These are phyloP conservation scores for Globisporangium canariense DNA, from an alignment of 352 stramenopile species.

Conservation along the genomic window DNA sequence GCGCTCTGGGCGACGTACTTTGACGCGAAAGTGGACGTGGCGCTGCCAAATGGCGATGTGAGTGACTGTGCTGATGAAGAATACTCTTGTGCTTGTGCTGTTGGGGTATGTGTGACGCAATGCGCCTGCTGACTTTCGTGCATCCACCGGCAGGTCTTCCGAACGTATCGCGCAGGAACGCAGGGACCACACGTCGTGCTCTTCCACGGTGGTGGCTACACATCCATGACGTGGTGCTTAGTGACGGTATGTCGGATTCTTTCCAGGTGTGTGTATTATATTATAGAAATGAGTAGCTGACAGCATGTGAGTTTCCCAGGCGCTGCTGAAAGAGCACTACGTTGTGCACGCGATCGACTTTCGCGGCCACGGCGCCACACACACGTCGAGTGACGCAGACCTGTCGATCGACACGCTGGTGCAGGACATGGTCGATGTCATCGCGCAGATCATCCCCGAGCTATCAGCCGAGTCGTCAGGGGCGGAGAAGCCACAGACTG, in stretches of 20 bases:
- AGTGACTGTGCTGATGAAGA: slow-evolving; percentile 3
- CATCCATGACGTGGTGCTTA: slow-evolving; percentile 84
- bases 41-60: slow-evolving; percentile 63
- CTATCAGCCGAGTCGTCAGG: slow-evolving; percentile 14
- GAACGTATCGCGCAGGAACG: slow-evolving; percentile 69
- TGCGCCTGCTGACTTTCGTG: neutral
- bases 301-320: slow-evolving; percentile 24
- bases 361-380: slow-evolving; percentile 69
- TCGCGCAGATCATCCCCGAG: slow-evolving; percentile 49
- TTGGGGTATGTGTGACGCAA: neutral
- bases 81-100: neutral
- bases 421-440: slow-evolving; percentile 58
- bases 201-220: slow-evolving; percentile 84
- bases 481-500: slow-evolving; percentile 42
- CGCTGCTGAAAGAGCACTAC: slow-evolving; percentile 68
- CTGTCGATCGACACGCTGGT: slow-evolving; percentile 75
- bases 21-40: slow-evolving; percentile 61
- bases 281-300: neutral
- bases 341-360: slow-evolving; percentile 84
- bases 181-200: slow-evolving; percentile 72
- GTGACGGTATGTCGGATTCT: slow-evolving; percentile 39
- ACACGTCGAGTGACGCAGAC: slow-evolving; percentile 57
- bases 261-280: neutral
- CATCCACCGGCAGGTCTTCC: slow-evolving; percentile 51
- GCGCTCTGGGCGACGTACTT: slow-evolving; percentile 68